Evolutionary conservation across 2,329 filamentous ascomycete species (phyloP).

Genomic region (Colletotrichum ledebouriae): DNA sequence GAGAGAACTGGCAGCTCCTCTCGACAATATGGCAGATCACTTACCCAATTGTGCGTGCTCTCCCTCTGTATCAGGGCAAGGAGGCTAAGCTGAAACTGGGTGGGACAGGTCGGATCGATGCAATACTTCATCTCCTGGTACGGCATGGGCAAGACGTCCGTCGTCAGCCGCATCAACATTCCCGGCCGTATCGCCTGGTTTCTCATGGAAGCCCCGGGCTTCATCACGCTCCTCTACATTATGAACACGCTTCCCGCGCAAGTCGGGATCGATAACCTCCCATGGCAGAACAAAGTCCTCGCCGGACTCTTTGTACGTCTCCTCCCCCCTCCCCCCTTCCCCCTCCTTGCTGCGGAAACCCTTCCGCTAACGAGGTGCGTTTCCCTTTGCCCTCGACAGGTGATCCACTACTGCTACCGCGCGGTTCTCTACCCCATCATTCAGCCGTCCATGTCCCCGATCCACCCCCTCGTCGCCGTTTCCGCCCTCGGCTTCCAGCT

Average conservation of each 20-base stretch:
- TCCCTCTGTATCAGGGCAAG: too few relatives aligned
- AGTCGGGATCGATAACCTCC: conserved; percentile 70
- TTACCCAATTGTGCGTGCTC: conserved; percentile 63
- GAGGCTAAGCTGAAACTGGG: conserved; percentile 12
- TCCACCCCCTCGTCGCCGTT: conserved; percentile 77
- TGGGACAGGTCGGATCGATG: conserved; percentile 72
- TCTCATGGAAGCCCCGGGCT: conserved; percentile 86
- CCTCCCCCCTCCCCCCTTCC: background rate
- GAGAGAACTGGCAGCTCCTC: conserved; percentile 69
- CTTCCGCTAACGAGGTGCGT: background rate
- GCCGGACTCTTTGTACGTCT: conserved; percentile 72
- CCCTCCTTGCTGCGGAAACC: background rate
- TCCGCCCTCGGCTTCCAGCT: conserved; percentile 81
- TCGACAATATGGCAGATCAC: conserved; percentile 65
- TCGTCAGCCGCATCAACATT: conserved; percentile 81
- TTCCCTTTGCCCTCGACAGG: conserved; percentile 52
- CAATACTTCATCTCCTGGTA: conserved; percentile 89
- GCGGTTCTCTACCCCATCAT: conserved; percentile 85
- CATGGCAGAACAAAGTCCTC: conserved; percentile 84
- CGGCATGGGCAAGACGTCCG: conserved; percentile 92
- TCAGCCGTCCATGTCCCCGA: conserved; percentile 93
- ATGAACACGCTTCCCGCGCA: conserved; percentile 76
- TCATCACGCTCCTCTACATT: conserved; percentile 83
- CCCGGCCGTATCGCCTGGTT: conserved; percentile 90
- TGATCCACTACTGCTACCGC: conserved; percentile 92